These are phyloP conservation scores for Hanseniaspora nectarophila DNA, from an alignment of 805 yeast genomes.

Conservation along the genomic window DNA sequence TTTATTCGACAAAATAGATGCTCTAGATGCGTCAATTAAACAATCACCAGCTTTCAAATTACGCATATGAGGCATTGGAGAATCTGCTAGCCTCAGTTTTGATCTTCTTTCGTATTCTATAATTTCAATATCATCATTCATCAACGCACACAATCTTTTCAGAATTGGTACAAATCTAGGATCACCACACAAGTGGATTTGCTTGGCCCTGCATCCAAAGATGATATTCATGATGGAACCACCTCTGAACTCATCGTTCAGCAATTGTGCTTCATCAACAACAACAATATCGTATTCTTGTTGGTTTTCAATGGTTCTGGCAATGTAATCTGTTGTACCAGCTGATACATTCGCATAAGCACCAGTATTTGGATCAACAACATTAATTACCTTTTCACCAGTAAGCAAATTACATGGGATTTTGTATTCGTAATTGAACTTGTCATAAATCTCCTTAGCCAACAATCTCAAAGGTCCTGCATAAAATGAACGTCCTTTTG, in stretches of 20 bases:
- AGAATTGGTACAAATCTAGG: slow-evolving; percentile 66
- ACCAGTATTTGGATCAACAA: slow-evolving; percentile 51
- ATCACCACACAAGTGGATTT: slow-evolving; percentile 90
- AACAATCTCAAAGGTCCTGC: slow-evolving; percentile 89
- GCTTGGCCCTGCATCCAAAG: slow-evolving; percentile 73
- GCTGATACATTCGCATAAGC: slow-evolving; percentile 63
- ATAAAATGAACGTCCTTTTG: slow-evolving; percentile 61
- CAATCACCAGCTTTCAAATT: slow-evolving; percentile 65
- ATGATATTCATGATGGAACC: slow-evolving; percentile 91
- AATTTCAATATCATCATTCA: slow-evolving; percentile 74
- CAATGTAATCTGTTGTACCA: slow-evolving; percentile 81
- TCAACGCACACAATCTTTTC: slow-evolving; percentile 42
- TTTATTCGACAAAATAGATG: slow-evolving; percentile 55
- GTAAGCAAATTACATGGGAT: slow-evolving; percentile 73
- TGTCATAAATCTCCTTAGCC: slow-evolving; percentile 83
- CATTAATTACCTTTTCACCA: slow-evolving; percentile 85
- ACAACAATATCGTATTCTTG: slow-evolving; percentile 73
- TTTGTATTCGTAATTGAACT: slow-evolving; percentile 49
- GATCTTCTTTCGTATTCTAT: slow-evolving; percentile 67
- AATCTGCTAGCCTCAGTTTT: slow-evolving; percentile 44
- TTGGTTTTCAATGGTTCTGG: slow-evolving; percentile 38
- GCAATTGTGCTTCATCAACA: slow-evolving; percentile 94
- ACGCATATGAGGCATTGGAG: slow-evolving; percentile 27
- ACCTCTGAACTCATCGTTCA: slow-evolving; percentile 67
- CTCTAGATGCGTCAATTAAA: slow-evolving; percentile 73